Percentiles rank a stretch among this genome's conserved stretches.
Evolutionary conservation across 2,329 filamentous ascomycete genomes (phyloP).

Genomic region (Cordyceps militaris): DNA sequence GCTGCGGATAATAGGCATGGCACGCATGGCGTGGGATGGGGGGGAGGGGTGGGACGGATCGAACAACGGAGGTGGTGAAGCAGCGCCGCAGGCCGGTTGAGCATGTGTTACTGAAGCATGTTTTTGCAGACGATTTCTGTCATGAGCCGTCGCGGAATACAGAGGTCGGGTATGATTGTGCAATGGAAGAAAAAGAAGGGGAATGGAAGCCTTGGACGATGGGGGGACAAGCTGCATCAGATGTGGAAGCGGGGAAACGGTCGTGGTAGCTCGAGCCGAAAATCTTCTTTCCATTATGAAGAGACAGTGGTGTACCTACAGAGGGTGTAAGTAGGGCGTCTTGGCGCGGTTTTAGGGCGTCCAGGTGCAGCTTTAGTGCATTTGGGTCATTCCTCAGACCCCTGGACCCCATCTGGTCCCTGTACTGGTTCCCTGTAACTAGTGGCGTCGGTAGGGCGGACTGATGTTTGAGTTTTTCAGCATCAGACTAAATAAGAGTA

Average conservation of each 20-base stretch:
- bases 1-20: conserved; percentile 28
- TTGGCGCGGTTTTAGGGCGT: background rate
- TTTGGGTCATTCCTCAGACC: background rate
- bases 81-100: background rate
- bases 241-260: background rate
- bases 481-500: too few species aligned
- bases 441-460: background rate
- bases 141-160: too few species aligned
- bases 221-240: background rate
- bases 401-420: background rate
- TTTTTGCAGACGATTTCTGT: too few species aligned
- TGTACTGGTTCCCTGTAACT: background rate
- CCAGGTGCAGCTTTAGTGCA: background rate
- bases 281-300: background rate
- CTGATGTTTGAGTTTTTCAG: too few species aligned
- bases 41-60: background rate
- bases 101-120: background rate
- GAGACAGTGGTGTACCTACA: too few species aligned
- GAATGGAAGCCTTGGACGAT: background rate
- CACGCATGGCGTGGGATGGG: conserved; percentile 1
- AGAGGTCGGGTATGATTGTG: background rate
- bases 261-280: background rate
- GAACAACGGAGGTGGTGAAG: background rate
- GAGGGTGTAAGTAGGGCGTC: too few species aligned
- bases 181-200: background rate